Base-by-base conservation (phyloP, 2,329 filamentous ascomycete genomes). In the Hypoxylon rubiginosum region DNA sequence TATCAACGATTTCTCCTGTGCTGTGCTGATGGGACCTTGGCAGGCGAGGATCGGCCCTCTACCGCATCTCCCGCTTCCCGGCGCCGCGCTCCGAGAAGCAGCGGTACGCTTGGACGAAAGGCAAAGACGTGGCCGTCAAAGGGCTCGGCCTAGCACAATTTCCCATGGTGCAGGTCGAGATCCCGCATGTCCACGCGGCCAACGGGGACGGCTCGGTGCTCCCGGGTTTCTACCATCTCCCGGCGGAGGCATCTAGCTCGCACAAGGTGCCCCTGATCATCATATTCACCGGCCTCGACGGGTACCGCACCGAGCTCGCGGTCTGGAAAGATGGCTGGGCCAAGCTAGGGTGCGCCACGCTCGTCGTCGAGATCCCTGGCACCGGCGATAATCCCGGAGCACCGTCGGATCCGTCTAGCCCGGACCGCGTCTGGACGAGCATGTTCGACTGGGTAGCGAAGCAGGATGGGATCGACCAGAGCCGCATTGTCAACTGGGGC, bases 311-410 rank as follows among this genome's bases (percentile, higher is more conserved):
- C 21, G 78, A 79, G 21, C 71, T 79, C 1, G 71, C 74, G 1
- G 74, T 78, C 26, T 78, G 76, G 76, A 76, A 77, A 62, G 68
- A 74, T 10, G 76, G 76, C 2, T 78, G 73, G 70, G 72, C 73
- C 9, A 58, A 78, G 51, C 81, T 83, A 15, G 82, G 82, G 32
- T 81, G 88, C 10, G 85, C 80, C 0, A 81, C 80, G 1, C 70
- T 87, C 4, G 77, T 87, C 6, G 79, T 87, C 6, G 86, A 88
- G 74, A 87, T 88, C 57, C 86, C 86, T 0, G 86, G 86, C 1
- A 88, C 86, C 1, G 86, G 85, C 19, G 86, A 88, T 74, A 86
- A 82, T 63, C 85, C 86, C 8, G 85, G 84, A 0, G 71, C 73
- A 1, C 73, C 83, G 0, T 75, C 71, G 0, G 85, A 88, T 56